These are phyloP conservation scores for Pterocarpus santalinus DNA, from an alignment of 306 rosid species.

Conservation along the genomic window DNA sequence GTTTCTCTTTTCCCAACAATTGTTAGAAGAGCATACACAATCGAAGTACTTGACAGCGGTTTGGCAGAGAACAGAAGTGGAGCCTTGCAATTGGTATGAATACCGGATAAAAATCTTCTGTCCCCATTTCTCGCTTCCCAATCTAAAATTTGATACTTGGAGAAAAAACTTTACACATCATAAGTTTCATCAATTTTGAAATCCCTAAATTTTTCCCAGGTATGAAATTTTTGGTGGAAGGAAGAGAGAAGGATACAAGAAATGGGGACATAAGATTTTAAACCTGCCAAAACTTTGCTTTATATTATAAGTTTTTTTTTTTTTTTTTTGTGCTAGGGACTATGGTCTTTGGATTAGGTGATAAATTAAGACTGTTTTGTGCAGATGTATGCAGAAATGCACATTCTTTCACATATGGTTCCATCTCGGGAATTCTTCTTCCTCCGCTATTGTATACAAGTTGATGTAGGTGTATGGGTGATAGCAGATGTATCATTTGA, in stretches of 20 bases:
- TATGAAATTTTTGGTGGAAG: too few relatives aligned
- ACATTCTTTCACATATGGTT: constrained; percentile 74
- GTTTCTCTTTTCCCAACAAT: constrained; percentile 66
- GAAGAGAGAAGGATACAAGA: too few relatives aligned
- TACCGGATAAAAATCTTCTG: too few relatives aligned
- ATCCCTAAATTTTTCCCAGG: too few relatives aligned
- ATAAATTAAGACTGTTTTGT: constrained; percentile 17
- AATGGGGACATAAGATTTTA: too few relatives aligned
- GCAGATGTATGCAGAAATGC: constrained; percentile 82
- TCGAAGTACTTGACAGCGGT: constrained; percentile 64
- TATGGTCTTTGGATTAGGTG: neutral
- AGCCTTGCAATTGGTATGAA: constrained; percentile 63
- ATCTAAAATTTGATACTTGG: too few relatives aligned
- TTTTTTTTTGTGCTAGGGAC: too few relatives aligned
- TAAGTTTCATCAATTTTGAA: too few relatives aligned
- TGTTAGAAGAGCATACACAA: constrained; percentile 60
- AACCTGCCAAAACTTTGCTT: too few relatives aligned
- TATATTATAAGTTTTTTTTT: too few relatives aligned
- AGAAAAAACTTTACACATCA: too few relatives aligned
- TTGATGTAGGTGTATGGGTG: constrained; percentile 61
- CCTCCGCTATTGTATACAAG: constrained; percentile 69
- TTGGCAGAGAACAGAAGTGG: constrained; percentile 54
- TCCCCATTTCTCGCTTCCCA: too few relatives aligned
- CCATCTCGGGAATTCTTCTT: constrained; percentile 60
- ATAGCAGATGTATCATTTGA: constrained; percentile 73